phyloP scores from a whole-genome alignment of 2,329 filamentous ascomycete genomes.

The Xylariaceae sp. region DNA sequence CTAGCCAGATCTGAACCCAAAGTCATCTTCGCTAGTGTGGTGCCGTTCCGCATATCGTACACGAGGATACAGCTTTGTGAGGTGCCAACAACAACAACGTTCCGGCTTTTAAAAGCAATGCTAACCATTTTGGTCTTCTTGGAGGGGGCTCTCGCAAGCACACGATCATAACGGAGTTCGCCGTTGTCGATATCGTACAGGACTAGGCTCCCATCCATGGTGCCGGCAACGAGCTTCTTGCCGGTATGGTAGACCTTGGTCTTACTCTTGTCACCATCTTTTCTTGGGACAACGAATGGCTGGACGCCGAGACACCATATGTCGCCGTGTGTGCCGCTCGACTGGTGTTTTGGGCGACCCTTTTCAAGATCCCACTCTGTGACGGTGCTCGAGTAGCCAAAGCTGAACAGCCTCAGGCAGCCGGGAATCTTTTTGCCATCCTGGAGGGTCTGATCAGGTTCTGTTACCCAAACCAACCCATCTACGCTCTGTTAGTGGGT shows the following conservation, averaged over 20 bases:
- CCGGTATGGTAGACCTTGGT: slow-evolving; percentile 45
- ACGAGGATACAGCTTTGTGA: slow-evolving; percentile 93
- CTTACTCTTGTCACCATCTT: slow-evolving; percentile 33
- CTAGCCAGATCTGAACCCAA: slow-evolving; percentile 79
- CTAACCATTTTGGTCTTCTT: slow-evolving; percentile 91
- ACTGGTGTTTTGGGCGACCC: slow-evolving; percentile 78
- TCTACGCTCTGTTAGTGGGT: slow-evolving; percentile 70
- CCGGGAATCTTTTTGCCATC: slow-evolving; percentile 70
- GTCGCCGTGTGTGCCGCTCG: slow-evolving; percentile 91
- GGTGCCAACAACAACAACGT: slow-evolving; percentile 86
- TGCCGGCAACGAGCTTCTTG: slow-evolving; percentile 80
- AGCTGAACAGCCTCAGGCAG: slow-evolving; percentile 88
- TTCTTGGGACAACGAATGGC: slow-evolving; percentile 54
- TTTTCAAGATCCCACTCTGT: slow-evolving; percentile 94
- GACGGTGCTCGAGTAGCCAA: slow-evolving; percentile 88
- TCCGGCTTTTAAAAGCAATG: slow-evolving; percentile 85
- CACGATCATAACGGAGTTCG: slow-evolving; percentile 79
- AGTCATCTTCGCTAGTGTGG: slow-evolving; percentile 81
- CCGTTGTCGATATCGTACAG: slow-evolving; percentile 86
- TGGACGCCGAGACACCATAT: slow-evolving; percentile 96
- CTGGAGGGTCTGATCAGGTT: slow-evolving; percentile 73
- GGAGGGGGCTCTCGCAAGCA: slow-evolving; percentile 76
- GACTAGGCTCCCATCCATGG: slow-evolving; percentile 88
- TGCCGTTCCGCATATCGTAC: slow-evolving; percentile 83
- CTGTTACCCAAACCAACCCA: slow-evolving; percentile 88